Percentiles rank a stretch among this genome's conserved stretches.
Conservation (phyloP, 1,139 yeast species). For the Nakaseomyces delphensis region DNA sequence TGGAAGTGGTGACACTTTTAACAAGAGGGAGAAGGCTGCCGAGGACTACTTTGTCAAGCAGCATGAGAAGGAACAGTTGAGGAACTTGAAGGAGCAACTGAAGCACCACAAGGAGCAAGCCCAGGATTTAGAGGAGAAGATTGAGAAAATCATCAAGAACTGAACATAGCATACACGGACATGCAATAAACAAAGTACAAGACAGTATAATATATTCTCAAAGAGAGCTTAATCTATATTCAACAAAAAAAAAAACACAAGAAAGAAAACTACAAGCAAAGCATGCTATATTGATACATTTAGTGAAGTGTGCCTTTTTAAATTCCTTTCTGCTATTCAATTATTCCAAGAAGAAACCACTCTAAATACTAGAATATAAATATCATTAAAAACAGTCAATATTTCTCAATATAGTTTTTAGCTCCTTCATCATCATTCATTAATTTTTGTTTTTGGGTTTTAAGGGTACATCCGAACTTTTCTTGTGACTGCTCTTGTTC, state of each 20-base stretch:
- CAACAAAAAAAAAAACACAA: neutral
- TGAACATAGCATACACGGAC: neutral
- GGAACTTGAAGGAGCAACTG: constrained; percentile 42
- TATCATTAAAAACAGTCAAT: no score
- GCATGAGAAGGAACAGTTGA: constrained; percentile 55
- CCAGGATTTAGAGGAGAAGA: constrained; percentile 33
- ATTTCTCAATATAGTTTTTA: no score
- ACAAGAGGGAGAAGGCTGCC: constrained; percentile 61
- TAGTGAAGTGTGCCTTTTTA: neutral
- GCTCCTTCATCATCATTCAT: no score
- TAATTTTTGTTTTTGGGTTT: no score
- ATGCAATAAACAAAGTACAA: neutral
- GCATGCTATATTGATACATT: no score
- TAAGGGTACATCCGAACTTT: neutral
- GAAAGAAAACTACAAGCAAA: no score
- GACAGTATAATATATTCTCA: no score
- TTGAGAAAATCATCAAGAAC: constrained; percentile 16
- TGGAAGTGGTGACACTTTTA: constrained; percentile 42
- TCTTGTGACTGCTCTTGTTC: neutral
- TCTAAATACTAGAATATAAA: no score
- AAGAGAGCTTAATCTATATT: no score
- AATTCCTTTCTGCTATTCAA: neutral
- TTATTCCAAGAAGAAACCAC: neutral
- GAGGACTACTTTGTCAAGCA: constrained; percentile 56
- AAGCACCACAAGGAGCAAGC: constrained; percentile 41